Evolutionary conservation across 805 yeast species (phyloP), one percentile per base, ranked within the genome.

Genomic region (Sporopachydermia lactativora): DNA sequence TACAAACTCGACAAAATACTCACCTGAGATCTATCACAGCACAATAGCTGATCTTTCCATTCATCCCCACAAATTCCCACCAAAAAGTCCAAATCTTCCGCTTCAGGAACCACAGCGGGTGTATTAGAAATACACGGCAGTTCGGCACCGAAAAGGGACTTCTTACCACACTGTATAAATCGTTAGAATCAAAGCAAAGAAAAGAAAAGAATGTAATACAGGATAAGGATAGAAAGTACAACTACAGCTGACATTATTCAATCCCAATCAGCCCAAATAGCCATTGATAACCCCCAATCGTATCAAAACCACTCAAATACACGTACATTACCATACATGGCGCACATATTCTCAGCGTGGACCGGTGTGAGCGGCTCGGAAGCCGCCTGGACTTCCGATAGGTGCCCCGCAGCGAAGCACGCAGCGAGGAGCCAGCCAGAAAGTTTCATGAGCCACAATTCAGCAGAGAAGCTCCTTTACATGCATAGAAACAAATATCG

Each of bases 121-220:
- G 61, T 60, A 45, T 70, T 68, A 17, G 69, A 70, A 1, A 85
- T 80, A 54, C 95, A 83, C 0, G 97, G 97, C 28, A 89, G 60
- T 35, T 73, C 75, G 4, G 73, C 59, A 1, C 96, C 96, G 58
- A 88, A 86, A 4, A 81, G 55, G 3, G 85, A 69, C 49, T 71
- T 75, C 57, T 81, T 81, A 4, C 96, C 97, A 55, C 97, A 85
- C 60, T 61, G 39, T 3, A n/a, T 14, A 15, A 38, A 13, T 13
- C 13, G 15, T 19, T 34, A 15, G 35, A 31, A 15, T n/a, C 5
- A 5, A n/a, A 15, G 18, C 14, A 11, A 13, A 18, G 6, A 24
- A 24, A n/a, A n/a, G n/a, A n/a, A n/a, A n/a, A n/a, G n/a, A n/a
- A n/a, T n/a, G n/a, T n/a, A n/a, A n/a, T n/a, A n/a, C n/a, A n/a